A percentile compares a stretch with the other conserved stretches of the same genome.
Conservation (phyloP, 768 basidiomycete genomes). For the Pisolithus orientalis region DNA sequence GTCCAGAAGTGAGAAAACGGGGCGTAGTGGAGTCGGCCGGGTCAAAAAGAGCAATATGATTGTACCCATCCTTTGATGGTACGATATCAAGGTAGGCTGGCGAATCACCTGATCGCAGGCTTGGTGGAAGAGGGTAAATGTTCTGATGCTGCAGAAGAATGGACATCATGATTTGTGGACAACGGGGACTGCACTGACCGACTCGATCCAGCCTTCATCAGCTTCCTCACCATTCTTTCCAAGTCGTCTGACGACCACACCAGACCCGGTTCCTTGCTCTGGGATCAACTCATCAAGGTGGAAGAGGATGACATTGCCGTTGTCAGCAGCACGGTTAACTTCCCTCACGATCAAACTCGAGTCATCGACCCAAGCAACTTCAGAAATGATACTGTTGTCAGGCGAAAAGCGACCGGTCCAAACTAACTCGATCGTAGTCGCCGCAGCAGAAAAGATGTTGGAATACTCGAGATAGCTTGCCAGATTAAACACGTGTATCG, state of each 20-base stretch:
- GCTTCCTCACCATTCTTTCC: constrained; percentile 82
- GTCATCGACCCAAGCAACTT: constrained; percentile 85
- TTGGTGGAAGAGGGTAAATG: constrained; percentile 50
- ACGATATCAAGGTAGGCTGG: constrained; percentile 88
- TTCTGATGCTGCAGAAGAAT: constrained; percentile 46
- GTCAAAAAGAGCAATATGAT: constrained; percentile 89
- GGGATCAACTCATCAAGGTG: constrained; percentile 34
- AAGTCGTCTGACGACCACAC: constrained; percentile 64
- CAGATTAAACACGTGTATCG: constrained; percentile 79
- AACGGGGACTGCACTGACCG: constrained; percentile 41
- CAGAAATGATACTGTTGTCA: constrained; percentile 66
- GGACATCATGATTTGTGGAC: constrained; percentile 9
- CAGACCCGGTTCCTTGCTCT: constrained; percentile 27
- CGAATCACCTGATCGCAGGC: constrained; percentile 35
- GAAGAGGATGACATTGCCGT: constrained; percentile 77
- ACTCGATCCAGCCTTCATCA: constrained; percentile 93
- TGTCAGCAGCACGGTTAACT: constrained; percentile 76
- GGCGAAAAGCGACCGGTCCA: constrained; percentile 58
- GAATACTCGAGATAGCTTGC: constrained; percentile 38
- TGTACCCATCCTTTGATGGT: constrained; percentile 74
- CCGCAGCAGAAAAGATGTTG: constrained; percentile 26
- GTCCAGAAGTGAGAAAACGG: constrained; percentile 76
- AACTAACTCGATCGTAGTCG: constrained; percentile 49
- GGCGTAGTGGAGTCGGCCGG: constrained; percentile 66
- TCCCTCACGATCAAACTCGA: constrained; percentile 76